A percentile compares a stretch with the other conserved stretches of the same genome.
These are phyloP conservation scores for Henckelia pumila DNA, from an alignment of 257 asterid genomes.

Conservation along the genomic window DNA sequence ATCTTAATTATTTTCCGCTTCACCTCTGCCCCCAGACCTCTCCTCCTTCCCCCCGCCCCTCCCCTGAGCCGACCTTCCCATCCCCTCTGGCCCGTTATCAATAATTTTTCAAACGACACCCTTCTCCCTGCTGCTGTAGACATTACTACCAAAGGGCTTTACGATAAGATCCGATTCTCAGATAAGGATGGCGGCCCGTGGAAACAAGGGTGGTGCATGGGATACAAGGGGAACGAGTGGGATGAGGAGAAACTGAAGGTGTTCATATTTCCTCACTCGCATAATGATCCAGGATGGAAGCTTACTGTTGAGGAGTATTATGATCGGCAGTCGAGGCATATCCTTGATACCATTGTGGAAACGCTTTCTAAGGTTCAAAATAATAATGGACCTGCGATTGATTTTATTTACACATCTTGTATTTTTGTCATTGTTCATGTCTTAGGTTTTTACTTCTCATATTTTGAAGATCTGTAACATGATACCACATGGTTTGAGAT, in stretches of 20 bases:
- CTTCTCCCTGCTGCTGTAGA: conserved; percentile 65
- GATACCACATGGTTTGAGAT: no score
- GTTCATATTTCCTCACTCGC: conserved; percentile 96
- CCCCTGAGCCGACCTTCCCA: conserved; percentile 37
- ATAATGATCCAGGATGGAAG: conserved; percentile 98
- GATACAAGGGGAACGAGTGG: conserved; percentile 87
- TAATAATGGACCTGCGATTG: conserved; percentile 5
- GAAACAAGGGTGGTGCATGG: conserved; percentile 97
- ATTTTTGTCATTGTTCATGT: conserved; percentile 11
- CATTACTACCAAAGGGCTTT: conserved; percentile 81
- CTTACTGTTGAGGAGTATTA: conserved; percentile 93
- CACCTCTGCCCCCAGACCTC: conserved; percentile 57
- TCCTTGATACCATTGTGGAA: conserved; percentile 81
- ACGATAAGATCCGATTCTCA: conserved; percentile 83
- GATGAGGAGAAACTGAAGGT: conserved; percentile 87
- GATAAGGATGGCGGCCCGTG: conserved; percentile 98
- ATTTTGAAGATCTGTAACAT: no score
- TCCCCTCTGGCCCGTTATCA: conserved; percentile 47
- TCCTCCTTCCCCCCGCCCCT: conserved; percentile 45
- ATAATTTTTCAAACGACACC: conserved; percentile 50
- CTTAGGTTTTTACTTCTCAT: not conserved
- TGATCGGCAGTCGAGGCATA: conserved; percentile 86
- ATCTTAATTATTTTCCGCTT: conserved; percentile 58
- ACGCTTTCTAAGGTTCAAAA: conserved; percentile 64
- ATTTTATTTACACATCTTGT: not conserved